Evolutionary conservation across 495 filamentous ascomycete genomes (phyloP).

Genomic region (Viridothelium virens): DNA sequence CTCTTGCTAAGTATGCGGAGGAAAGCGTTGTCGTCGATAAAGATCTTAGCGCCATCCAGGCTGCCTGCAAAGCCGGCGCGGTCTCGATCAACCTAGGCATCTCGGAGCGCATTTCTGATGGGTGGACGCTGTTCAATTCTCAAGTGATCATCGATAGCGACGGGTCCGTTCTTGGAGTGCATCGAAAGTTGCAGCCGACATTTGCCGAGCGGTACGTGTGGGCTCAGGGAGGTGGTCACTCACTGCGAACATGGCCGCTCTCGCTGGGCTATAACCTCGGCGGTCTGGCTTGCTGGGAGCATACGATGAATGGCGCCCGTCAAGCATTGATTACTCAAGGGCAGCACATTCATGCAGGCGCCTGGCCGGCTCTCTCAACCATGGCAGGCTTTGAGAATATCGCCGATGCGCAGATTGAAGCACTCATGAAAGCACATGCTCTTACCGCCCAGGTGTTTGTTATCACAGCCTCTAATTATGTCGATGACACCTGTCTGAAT

Average conservation of each 20-base stretch:
- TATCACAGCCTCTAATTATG: constrained; percentile 36
- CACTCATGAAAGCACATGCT: constrained; percentile 40
- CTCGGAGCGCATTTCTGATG: constrained; percentile 36
- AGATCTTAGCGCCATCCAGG: constrained; percentile 33
- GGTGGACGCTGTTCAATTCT: constrained; percentile 29
- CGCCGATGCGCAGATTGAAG: constrained; percentile 39
- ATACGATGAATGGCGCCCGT: constrained; percentile 41
- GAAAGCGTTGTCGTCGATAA: constrained; percentile 34
- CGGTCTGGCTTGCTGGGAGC: constrained; percentile 44
- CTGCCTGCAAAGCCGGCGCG: constrained; percentile 28
- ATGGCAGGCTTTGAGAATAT: constrained; percentile 34
- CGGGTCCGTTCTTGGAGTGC: constrained; percentile 39
- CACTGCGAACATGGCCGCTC: constrained; percentile 25
- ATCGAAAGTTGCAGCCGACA: constrained; percentile 45
- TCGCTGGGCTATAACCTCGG: constrained; percentile 36
- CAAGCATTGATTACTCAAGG: constrained; percentile 27
- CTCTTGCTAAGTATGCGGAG: constrained; percentile 29
- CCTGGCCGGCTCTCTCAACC: constrained; percentile 24
- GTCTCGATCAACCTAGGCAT: constrained; percentile 36
- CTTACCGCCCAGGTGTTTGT: constrained; percentile 40
- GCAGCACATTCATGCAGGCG: constrained; percentile 25
- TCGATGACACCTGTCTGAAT: constrained; percentile 36
- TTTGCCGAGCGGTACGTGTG: constrained; percentile 43
- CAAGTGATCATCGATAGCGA: constrained; percentile 37
- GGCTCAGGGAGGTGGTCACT: constrained; percentile 39